These are phyloP conservation scores for Pseudogymnoascus sp. DNA, from an alignment of 2,329 filamentous ascomycete genomes.

Conservation along the genomic window DNA sequence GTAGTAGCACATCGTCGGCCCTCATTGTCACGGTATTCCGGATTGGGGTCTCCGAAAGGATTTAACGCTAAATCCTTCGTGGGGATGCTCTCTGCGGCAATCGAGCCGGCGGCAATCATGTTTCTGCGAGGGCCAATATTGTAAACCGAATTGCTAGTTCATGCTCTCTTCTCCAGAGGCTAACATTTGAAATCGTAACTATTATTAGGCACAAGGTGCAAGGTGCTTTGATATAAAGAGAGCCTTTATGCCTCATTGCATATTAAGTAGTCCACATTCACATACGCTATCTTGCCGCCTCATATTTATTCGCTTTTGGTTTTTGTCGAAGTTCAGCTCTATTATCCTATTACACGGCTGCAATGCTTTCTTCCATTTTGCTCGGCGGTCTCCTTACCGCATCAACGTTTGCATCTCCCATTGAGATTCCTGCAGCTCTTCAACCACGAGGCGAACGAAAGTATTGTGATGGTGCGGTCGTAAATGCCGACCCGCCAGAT, in stretches of 20 bases:
- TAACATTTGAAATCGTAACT: not conserved
- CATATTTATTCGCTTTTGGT: not conserved
- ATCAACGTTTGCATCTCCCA: not conserved
- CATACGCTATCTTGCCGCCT: not conserved
- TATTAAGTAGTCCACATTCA: not conserved
- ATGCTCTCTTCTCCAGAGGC: not conserved
- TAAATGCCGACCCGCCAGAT: not conserved
- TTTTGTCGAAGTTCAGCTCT: not conserved
- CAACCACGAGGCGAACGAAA: not conserved
- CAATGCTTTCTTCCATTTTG: not conserved
- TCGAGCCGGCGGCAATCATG: not conserved
- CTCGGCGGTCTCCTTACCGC: not conserved
- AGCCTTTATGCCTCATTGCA: not conserved
- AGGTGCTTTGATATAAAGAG: not conserved
- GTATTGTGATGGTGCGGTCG: not conserved
- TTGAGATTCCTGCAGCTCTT: not conserved
- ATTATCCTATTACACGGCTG: not conserved
- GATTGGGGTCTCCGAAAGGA: not conserved
- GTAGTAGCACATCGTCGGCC: not conserved
- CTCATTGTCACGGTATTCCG: not conserved
- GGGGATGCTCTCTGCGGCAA: not conserved
- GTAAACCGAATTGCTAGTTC: not conserved
- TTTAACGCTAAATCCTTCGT: not conserved
- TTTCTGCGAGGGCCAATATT: not conserved
- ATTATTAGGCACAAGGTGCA: not conserved